A percentile compares a stretch with the other conserved stretches of the same genome.
phyloP scores from a whole-genome alignment of 2,329 filamentous ascomycete species.

The Cyphellophora europaea region DNA sequence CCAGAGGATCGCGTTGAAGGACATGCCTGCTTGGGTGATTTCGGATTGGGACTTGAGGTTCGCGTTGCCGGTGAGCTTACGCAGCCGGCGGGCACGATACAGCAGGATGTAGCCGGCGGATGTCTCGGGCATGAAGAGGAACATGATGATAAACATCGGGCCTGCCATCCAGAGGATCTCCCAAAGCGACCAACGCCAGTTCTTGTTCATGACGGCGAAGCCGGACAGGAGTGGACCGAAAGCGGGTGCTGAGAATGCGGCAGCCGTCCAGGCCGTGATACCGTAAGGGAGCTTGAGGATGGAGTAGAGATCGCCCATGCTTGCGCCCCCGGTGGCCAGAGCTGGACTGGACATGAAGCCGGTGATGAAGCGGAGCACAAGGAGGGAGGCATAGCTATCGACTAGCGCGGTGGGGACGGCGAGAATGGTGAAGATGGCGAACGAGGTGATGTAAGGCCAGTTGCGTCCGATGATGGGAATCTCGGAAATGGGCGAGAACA shows the following conservation, averaged over 20 bases:
- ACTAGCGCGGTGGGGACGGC: constrained; percentile 57
- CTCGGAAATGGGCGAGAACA: constrained; percentile 59
- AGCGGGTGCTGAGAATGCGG: constrained; percentile 22
- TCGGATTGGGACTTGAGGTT: constrained; percentile 54
- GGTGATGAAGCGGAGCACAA: constrained; percentile 55
- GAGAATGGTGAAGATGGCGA: constrained; percentile 59
- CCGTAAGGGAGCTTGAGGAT: constrained; percentile 42
- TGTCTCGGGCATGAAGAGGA: constrained; percentile 57
- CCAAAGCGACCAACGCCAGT: constrained; percentile 51
- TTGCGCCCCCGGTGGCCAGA: constrained; percentile 48
- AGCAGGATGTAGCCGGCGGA: constrained; percentile 50
- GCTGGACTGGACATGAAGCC: constrained; percentile 59
- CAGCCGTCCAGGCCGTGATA: constrained; percentile 50
- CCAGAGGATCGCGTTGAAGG: constrained; percentile 33
- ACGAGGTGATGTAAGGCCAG: constrained; percentile 57
- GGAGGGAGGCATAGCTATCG: constrained; percentile 52
- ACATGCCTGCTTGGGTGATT: constrained; percentile 50
- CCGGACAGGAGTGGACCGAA: constrained; percentile 44
- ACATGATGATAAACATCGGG: constrained; percentile 52
- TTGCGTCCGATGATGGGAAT: constrained; percentile 59
- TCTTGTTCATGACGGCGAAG: constrained; percentile 48
- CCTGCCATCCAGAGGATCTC: constrained; percentile 54
- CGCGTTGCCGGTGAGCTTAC: constrained; percentile 49
- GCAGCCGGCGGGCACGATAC: constrained; percentile 51
- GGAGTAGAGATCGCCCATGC: constrained; percentile 30